These are phyloP conservation scores for Fusarium sp. DNA, from an alignment of 2,329 filamentous ascomycete species.

Conservation along the genomic window DNA sequence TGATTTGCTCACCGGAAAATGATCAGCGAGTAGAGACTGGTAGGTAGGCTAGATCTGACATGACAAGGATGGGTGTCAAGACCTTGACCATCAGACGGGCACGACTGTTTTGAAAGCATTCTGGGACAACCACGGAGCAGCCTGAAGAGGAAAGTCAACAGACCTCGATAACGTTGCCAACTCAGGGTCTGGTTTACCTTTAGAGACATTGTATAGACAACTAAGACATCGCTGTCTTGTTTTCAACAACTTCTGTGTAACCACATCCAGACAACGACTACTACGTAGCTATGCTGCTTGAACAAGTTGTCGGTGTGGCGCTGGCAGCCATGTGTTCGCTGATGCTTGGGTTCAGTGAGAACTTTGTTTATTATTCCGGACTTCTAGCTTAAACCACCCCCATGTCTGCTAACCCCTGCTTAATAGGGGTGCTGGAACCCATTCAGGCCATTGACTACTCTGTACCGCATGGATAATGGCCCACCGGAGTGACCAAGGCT, in stretches of 20 bases:
- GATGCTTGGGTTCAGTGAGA: constrained; percentile 9
- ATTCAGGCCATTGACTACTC: constrained; percentile 8
- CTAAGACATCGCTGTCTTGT: background rate
- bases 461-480: constrained; percentile 1
- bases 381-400: constrained; percentile 7
- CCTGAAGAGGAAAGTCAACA: constrained; percentile 25
- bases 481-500: constrained; percentile 1
- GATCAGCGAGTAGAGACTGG: background rate
- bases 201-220: background rate
- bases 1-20: background rate
- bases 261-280: background rate
- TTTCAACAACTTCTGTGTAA: background rate
- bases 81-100: background rate
- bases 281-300: constrained; percentile 6
- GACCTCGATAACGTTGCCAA: constrained; percentile 11
- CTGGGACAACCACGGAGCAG: constrained; percentile 11
- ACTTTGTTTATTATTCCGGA: constrained; percentile 20
- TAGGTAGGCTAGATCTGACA: constrained; percentile 1
- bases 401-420: constrained; percentile 13
- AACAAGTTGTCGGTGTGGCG: constrained; percentile 18
- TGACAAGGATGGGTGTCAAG: constrained; percentile 11
- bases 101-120: constrained; percentile 4
- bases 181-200: constrained; percentile 5
- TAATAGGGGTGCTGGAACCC: background rate
- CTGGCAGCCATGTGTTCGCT: constrained; percentile 10